phyloP scores from a whole-genome alignment of 176 grass and related monocot species.

The Alloteropsis semialata region DNA sequence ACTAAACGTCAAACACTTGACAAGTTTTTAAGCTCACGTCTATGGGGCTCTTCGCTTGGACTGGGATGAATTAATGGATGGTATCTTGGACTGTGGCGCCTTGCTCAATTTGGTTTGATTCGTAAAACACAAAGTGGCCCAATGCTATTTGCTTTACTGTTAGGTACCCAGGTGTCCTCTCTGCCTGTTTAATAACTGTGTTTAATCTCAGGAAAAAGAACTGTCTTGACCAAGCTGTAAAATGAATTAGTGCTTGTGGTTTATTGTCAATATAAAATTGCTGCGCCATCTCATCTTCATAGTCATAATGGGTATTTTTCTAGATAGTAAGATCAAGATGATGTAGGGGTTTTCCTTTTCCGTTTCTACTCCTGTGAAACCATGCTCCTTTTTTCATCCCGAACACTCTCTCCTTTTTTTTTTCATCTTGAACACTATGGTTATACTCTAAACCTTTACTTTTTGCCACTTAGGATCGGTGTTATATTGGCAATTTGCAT shows the following conservation, averaged over 20 bases:
- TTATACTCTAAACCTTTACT: not conserved
- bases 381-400: not conserved
- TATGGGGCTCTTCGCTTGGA: not conserved
- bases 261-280: not conserved
- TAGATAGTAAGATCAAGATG: slow-evolving; percentile 9
- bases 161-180: not conserved
- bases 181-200: not conserved
- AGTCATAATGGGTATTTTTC: not conserved
- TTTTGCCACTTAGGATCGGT: not conserved
- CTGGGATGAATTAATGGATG: not conserved
- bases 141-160: not conserved
- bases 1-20: not conserved
- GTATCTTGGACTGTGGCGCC: not conserved
- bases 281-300: not conserved
- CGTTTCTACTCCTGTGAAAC: not conserved
- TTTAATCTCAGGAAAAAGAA: not conserved
- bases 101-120: not conserved
- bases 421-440: not conserved
- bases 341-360: not conserved
- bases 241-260: not conserved
- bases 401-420: too few relatives aligned
- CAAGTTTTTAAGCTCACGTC: not conserved
- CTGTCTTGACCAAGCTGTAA: not conserved
- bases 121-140: not conserved
- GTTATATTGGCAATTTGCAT: not conserved